A percentile compares a stretch with the other conserved stretches of the same genome.
Conservation (phyloP, 164 flowering plant genomes). For the Stephania yunnanensis region DNA sequence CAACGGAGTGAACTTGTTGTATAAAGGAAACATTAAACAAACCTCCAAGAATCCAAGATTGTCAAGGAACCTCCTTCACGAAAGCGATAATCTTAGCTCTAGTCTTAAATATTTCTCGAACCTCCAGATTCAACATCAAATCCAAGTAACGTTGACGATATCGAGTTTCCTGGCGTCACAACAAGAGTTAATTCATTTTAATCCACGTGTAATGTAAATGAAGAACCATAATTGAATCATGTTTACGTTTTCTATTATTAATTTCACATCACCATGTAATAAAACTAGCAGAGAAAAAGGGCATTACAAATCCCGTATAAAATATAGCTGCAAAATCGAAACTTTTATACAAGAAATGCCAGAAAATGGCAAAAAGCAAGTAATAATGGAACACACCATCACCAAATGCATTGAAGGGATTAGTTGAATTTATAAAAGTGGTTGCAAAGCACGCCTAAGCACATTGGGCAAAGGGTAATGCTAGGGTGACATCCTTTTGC, state of each 20-base stretch:
- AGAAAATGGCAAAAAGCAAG: too few relatives aligned
- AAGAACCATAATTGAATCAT: neutral
- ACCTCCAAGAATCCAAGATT: conserved; percentile 84
- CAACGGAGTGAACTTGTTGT: neutral
- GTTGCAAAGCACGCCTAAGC: too few relatives aligned
- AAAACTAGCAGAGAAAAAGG: too few relatives aligned
- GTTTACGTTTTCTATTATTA: neutral
- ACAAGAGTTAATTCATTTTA: neutral
- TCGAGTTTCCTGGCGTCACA: conserved; percentile 69
- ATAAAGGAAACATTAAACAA: conserved; percentile 12
- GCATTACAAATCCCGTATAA: too few relatives aligned
- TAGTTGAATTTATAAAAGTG: too few relatives aligned
- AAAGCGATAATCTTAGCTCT: conserved; percentile 57
- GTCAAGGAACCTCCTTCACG: conserved; percentile 64
- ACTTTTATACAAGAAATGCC: too few relatives aligned
- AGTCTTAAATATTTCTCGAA: conserved; percentile 78
- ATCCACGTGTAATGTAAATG: neutral
- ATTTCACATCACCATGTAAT: neutral
- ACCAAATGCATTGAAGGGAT: too few relatives aligned
- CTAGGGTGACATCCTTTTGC: too few relatives aligned
- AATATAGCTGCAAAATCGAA: too few relatives aligned
- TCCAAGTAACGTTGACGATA: conserved; percentile 90
- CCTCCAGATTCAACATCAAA: conserved; percentile 81
- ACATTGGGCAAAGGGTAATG: too few relatives aligned
- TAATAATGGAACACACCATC: too few relatives aligned